Conservation (phyloP, 2,329 filamentous ascomycete species). For the Claviceps cyperi region DNA sequence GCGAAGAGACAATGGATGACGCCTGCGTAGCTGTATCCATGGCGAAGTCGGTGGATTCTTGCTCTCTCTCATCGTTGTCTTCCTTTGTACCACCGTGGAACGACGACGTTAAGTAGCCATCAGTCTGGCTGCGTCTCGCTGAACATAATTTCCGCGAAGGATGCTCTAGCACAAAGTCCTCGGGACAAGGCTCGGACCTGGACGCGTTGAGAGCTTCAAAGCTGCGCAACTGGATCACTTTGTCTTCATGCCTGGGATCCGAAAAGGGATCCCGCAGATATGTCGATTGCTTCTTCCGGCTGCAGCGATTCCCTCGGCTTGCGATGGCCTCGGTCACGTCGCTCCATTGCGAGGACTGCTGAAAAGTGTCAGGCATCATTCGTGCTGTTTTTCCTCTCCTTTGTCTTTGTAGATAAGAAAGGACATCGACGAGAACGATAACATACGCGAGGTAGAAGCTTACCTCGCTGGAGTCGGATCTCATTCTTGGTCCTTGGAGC, state of each 20-base stretch:
- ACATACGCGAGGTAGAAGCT: background rate
- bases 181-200: background rate
- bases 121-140: background rate
- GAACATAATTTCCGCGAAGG: background rate
- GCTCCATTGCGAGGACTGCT: conserved; percentile 3
- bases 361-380: background rate
- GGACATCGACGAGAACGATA: background rate
- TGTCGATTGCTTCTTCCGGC: background rate
- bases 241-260: conserved; percentile 3
- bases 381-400: background rate
- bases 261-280: conserved; percentile 3
- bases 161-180: conserved; percentile 4
- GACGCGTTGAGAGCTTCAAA: background rate
- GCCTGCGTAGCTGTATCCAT: conserved; percentile 10
- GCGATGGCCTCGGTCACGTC: background rate
- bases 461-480: conserved; percentile 1
- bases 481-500: background rate
- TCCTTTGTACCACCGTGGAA: conserved; percentile 9
- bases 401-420: background rate
- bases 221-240: conserved; percentile 3
- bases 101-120: background rate
- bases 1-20: background rate
- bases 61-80: conserved; percentile 13
- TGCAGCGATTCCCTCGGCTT: background rate
- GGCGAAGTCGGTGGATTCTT: conserved; percentile 12